Base-by-base conservation (phyloP, 257 asterid genomes). In the Przewalskia tangutica region DNA sequence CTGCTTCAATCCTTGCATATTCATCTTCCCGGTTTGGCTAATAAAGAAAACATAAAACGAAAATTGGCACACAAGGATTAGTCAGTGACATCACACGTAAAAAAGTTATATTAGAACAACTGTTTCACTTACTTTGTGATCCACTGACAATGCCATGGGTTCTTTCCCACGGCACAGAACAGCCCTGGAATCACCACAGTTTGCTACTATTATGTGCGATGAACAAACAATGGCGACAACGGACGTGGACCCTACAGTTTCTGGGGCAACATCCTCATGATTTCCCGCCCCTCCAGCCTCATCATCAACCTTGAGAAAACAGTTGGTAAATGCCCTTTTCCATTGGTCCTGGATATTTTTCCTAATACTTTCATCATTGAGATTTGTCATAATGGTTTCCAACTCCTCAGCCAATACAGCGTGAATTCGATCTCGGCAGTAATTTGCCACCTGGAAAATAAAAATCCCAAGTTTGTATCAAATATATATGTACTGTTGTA, bases 1-100 rank as follows among this genome's bases (percentile, higher is more conserved):
- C 92, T 38, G 97, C 97, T 87, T 93, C 97, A 81, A 95, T 95
- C 88, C 99, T 91, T 81, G 89, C 92, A 77, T 90, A 95, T 87
- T 95, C 99, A 79, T 95, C 99, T 79, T 95, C 98, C 82, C 98
- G 88, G 51, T 95, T 92, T 1, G 99, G 99, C 99, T 95, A 17
- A 59, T 10, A 34, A 54, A 84, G 68, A 44, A 64, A 75, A 62
- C 14, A 55, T 71, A 81, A 85, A 36, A 64, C 40, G 59, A 56
- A 70, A 32, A 84, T 81, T 62, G 83, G 85, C 68, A 65, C 12
- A 38, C 51, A 20, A 63, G 18, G 40, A 60, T 73, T 18, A 80
- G 58, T 79, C n/a, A 85, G 13, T 23, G 79, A 73, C 60, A 64
- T 71, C 85, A 83, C 80, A 85, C 59, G 53, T 51, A 62, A 40